phyloP scores from a whole-genome alignment of 1,139 yeast species.

The Suhomyces kunorum region DNA sequence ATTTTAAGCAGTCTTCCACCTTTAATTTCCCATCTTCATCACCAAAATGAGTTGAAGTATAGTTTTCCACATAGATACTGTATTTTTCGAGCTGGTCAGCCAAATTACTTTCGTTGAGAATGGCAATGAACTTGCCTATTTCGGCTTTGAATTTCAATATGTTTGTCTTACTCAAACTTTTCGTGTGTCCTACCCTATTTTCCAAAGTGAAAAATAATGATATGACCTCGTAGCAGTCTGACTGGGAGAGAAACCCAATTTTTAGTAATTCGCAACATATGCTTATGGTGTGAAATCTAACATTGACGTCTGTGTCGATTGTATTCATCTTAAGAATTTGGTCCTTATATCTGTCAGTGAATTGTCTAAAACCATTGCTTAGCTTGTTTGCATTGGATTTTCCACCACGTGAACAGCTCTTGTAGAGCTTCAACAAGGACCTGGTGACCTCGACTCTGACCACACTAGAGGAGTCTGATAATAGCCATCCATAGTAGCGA shows the following conservation, averaged over 20 bases:
- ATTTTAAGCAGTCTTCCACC: slow-evolving; percentile 16
- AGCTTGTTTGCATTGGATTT: slow-evolving; percentile 16
- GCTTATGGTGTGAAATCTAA: slow-evolving; percentile 52
- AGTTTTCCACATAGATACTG: slow-evolving; percentile 24
- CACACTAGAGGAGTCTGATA: slow-evolving; percentile 63
- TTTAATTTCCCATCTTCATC: slow-evolving; percentile 14
- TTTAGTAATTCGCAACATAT: slow-evolving; percentile 58
- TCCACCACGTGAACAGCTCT: slow-evolving; percentile 21
- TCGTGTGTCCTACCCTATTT: slow-evolving; percentile 24
- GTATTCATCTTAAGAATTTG: slow-evolving; percentile 62
- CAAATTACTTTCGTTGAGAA: slow-evolving; percentile 22
- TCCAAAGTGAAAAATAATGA: slow-evolving; percentile 43
- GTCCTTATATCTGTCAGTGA: slow-evolving; percentile 66
- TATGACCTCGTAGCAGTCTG: slow-evolving; percentile 46
- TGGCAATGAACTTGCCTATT: slow-evolving; percentile 32
- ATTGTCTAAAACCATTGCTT: slow-evolving; percentile 58
- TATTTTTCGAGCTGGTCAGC: slow-evolving; percentile 24
- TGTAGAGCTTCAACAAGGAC: slow-evolving; percentile 54
- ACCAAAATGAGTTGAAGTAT: slow-evolving; percentile 24
- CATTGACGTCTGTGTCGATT: slow-evolving; percentile 41
- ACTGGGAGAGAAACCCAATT: slow-evolving; percentile 63
- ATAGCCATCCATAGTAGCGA: slow-evolving; percentile 80
- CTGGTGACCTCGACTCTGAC: slow-evolving; percentile 70
- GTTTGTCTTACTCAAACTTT: slow-evolving; percentile 13
- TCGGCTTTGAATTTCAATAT: slow-evolving; percentile 38